These are phyloP conservation scores for Cadophora gregata DNA, from an alignment of 2,329 filamentous ascomycete genomes.

Conservation along the genomic window DNA sequence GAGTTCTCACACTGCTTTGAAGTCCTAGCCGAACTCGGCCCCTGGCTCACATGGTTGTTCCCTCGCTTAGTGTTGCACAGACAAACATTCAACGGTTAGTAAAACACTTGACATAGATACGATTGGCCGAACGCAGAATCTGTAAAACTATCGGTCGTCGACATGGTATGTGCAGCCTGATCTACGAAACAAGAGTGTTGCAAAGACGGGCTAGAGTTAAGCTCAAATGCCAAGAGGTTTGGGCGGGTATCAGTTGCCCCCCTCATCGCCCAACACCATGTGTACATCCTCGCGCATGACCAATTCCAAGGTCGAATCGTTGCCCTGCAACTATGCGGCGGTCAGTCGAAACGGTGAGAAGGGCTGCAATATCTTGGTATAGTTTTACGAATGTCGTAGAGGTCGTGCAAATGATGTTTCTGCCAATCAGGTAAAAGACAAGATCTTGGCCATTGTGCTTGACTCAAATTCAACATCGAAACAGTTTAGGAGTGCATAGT, in stretches of 20 bases:
- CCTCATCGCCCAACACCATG: not conserved
- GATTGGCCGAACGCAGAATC: not conserved
- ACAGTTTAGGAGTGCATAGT: not conserved
- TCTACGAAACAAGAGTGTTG: conserved; percentile 11
- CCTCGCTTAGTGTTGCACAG: conserved; percentile 5
- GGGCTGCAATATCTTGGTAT: not conserved
- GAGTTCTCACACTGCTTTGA: conserved; percentile 11
- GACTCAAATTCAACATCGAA: not conserved
- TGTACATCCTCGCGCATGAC: not conserved
- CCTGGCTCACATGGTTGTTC: not conserved
- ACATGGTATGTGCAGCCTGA: conserved; percentile 10
- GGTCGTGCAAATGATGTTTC: not conserved
- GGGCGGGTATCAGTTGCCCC: conserved; percentile 8
- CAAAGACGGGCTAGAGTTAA: conserved; percentile 1
- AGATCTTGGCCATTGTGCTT: not conserved
- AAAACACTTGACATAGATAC: conserved; percentile 1
- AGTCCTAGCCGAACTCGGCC: no score
- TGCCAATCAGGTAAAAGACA: not conserved
- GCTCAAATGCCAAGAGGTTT: conserved; percentile 15
- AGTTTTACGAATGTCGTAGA: conserved; percentile 8
- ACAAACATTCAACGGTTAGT: conserved; percentile 4
- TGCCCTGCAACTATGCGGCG: not conserved
- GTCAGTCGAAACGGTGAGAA: not conserved
- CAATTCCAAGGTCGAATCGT: not conserved
- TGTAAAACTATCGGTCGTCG: not conserved